Conservation (phyloP, 257 asterid genomes). For the Solanum sitiens region DNA sequence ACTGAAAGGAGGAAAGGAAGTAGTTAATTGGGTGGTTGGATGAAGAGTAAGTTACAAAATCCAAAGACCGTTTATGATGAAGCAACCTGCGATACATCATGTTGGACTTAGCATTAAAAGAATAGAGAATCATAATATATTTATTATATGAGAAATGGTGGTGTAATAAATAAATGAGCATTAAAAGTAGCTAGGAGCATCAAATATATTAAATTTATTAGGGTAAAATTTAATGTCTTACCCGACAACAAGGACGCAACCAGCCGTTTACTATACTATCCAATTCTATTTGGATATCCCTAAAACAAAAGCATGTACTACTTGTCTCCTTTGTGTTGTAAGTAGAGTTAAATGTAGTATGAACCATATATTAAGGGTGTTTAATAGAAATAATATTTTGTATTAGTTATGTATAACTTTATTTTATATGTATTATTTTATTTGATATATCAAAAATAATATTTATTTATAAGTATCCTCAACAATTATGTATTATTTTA, state of each 20-base stretch:
- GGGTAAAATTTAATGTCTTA: background rate
- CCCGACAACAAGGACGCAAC: constrained; percentile 24
- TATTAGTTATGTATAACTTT: too few species aligned
- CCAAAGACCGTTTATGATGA: background rate
- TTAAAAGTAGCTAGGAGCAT: background rate
- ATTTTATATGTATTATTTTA: too few species aligned
- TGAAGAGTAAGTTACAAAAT: constrained; percentile 8
- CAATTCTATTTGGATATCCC: background rate
- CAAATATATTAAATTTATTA: background rate
- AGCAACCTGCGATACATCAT: background rate
- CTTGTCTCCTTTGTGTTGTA: background rate
- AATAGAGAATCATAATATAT: background rate
- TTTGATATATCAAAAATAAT: too few species aligned
- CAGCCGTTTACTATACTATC: background rate
- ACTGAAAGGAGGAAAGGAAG: too few species aligned
- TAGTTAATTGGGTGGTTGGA: background rate
- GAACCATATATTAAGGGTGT: background rate
- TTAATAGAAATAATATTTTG: too few species aligned
- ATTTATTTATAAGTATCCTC: too few species aligned
- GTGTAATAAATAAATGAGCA: background rate
- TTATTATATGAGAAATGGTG: background rate
- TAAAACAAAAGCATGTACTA: constrained; percentile 1
- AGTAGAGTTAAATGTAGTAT: background rate
- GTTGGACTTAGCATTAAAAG: background rate
- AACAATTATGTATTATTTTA: too few species aligned